Evolutionary conservation across 2,329 filamentous ascomycete genomes (phyloP), one percentile per base, ranked within the genome.

Genomic region (Coleophoma cylindrospora): DNA sequence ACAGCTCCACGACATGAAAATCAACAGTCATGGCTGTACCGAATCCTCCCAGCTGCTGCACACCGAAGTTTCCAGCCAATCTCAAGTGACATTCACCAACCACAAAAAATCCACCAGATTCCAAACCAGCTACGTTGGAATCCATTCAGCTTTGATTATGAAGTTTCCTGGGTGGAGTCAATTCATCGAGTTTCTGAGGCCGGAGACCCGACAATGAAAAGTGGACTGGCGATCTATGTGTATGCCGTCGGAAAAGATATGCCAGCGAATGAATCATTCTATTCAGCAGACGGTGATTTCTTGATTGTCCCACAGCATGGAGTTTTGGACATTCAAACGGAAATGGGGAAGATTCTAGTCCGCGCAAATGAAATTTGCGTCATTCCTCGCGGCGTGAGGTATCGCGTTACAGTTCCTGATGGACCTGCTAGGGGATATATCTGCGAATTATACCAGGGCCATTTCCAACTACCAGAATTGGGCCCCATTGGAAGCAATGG

Each of bases 91-190:
- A 64, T 74, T 61, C 51, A 64, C 46, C 59, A 62, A 38, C 57
- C 56, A 12, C 44, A 59, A 32, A 64, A 58, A 43, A 43, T 89
- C 57, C 82, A 86, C 59, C 84, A 89, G 59, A 86, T 91, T 47
- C 89, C 89, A 5, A 91, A 91, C 63, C 87, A 92, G 67, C 74
- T 92, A 32, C 80, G 87, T 57, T 94, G 89, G 89, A 83, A 69
- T 64, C 61, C 74, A 2, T 89, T 90, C 63, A 84, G 90, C 58
- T 73, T 91, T 44, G 83, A 89, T 55, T 75, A 86, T 64, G 75
- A 74, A 3, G 81, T 81, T 2, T 81, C 86, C 60, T 87, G 83
- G 82, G 80, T 86, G 19, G 79, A 85, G 59, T 78, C 78, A 50
- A 40, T 69, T 66, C 62, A 86, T 52, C 75, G 91, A 15, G 75